These are phyloP conservation scores for Phytopythium helicoides DNA, from an alignment of 352 stramenopile genomes.

Conservation along the genomic window DNA sequence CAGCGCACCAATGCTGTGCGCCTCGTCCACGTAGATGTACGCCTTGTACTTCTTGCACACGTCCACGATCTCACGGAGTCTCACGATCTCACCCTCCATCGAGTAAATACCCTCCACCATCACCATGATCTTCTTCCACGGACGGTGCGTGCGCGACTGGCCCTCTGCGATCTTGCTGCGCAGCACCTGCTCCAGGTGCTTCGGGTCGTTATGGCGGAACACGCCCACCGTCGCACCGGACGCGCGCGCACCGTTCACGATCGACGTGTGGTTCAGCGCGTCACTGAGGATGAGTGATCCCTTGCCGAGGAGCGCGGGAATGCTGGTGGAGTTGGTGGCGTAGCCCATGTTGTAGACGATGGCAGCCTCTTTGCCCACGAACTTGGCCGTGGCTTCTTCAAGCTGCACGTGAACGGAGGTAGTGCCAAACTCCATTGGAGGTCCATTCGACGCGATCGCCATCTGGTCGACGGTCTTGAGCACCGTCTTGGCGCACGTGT, in stretches of 20 bases:
- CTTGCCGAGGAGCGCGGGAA: conserved; percentile 93
- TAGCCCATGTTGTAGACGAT: conserved; percentile 99
- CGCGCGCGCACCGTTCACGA: conserved; percentile 14
- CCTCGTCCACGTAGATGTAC: conserved; percentile 35
- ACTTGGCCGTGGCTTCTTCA: conserved; percentile 92
- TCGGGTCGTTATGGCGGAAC: conserved; percentile 23
- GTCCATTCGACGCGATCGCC: conserved; percentile 69
- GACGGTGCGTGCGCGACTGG: conserved; percentile 91
- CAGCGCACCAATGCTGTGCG: conserved; percentile 38
- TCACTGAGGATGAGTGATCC: conserved; percentile 54
- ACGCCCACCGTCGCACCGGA: conserved; percentile 12
- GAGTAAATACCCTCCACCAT: conserved; percentile 40
- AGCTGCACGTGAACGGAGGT: conserved; percentile 92
- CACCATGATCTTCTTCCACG: conserved; percentile 95
- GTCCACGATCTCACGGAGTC: conserved; percentile 25
- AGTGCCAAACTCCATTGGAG: conserved; percentile 84
- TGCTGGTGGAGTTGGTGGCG: conserved; percentile 97
- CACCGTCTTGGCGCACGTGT: conserved; percentile 93
- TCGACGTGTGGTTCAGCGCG: conserved; percentile 18
- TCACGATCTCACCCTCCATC: conserved; percentile 35
- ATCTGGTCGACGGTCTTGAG: conserved; percentile 87
- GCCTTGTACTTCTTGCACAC: conserved; percentile 39
- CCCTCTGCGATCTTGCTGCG: conserved; percentile 31
- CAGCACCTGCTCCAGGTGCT: conserved; percentile 15
- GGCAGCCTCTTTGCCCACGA: conserved; percentile 95